Evolutionary conservation across 2,329 filamentous ascomycete species (phyloP).

Genomic region (Didymellaceae sp.): DNA sequence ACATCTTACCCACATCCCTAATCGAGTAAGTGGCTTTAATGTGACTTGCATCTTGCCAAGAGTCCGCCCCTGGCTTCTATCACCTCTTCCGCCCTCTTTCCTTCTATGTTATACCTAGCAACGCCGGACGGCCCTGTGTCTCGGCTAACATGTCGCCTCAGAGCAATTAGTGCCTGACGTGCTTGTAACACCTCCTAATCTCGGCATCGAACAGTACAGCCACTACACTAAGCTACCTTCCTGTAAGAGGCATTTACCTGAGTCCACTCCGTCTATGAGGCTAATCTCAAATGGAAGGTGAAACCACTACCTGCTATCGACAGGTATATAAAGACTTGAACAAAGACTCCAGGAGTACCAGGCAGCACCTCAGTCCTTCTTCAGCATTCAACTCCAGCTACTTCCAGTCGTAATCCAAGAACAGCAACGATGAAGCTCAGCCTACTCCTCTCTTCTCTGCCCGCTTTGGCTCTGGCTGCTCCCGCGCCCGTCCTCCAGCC

Average conservation of each 20-base stretch:
- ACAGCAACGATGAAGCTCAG: conserved; percentile 49
- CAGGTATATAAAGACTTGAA: conserved; percentile 41
- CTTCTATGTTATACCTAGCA: conserved; percentile 26
- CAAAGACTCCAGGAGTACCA: conserved; percentile 23
- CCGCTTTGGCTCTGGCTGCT: conserved; percentile 41
- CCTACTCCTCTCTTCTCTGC: conserved; percentile 48
- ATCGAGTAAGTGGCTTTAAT: conserved; percentile 41
- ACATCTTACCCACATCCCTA: conserved; percentile 38
- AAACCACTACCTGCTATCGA: conserved; percentile 21
- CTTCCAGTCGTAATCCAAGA: conserved; percentile 6
- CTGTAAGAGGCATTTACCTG: conserved; percentile 25
- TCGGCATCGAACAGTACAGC: conserved; percentile 35
- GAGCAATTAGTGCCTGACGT: conserved; percentile 31
- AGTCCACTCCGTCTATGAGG: conserved; percentile 17
- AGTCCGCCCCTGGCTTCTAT: conserved; percentile 24
- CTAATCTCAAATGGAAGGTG: conserved; percentile 44
- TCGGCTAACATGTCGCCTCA: conserved; percentile 33
- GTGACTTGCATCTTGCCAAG: conserved; percentile 41
- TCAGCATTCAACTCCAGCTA: conserved; percentile 27
- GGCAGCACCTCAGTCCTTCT: conserved; percentile 38
- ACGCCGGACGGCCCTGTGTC: conserved; percentile 18
- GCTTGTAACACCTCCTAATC: conserved; percentile 40
- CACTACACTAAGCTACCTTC: conserved; percentile 34
- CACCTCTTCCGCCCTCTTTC: conserved; percentile 14
- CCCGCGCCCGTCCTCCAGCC: conserved; percentile 50